phyloP scores from a whole-genome alignment of 208 protist genomes.

The Trypanosomatidae sp. region DNA sequence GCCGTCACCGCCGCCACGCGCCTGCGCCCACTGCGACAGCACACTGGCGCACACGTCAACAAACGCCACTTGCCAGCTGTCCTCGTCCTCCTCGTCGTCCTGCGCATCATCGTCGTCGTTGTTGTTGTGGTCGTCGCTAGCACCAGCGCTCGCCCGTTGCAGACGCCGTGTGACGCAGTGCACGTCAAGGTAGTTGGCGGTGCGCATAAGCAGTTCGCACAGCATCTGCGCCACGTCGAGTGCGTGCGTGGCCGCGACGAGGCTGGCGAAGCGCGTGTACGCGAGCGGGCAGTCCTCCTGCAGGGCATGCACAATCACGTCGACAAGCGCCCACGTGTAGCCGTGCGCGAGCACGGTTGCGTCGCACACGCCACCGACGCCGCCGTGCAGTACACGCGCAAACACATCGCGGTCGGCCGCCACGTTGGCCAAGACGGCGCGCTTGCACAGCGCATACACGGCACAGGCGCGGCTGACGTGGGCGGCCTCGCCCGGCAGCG shows the following conservation, averaged over 20 bases:
- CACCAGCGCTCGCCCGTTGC: no score
- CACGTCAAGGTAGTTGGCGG: conserved; percentile 72
- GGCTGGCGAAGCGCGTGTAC: conserved; percentile 42
- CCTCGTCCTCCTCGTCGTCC: conserved; percentile 18
- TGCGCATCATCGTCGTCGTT: no score
- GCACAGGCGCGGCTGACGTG: conserved; percentile 38
- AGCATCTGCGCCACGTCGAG: conserved; percentile 37
- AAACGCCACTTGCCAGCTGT: conserved; percentile 70
- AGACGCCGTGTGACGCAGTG: conserved; percentile 25
- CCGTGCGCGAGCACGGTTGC: conserved; percentile 38
- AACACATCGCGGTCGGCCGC: conserved; percentile 43
- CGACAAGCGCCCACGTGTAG: conserved; percentile 65
- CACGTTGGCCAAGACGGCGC: conserved; percentile 17
- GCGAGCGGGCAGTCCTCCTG: conserved; percentile 58
- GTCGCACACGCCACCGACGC: conserved; percentile 24
- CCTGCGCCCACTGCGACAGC: conserved; percentile 18
- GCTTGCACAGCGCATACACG: conserved; percentile 48
- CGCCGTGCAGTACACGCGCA: conserved; percentile 18
- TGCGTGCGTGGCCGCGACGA: conserved; percentile 16
- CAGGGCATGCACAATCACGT: conserved; percentile 33
- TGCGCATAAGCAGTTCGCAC: conserved; percentile 62
- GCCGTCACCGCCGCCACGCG: conserved; percentile 6
- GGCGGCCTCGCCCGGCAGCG: conserved; percentile 23
- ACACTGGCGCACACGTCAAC: conserved; percentile 50
- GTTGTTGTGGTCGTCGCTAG: no score